A percentile compares a stretch with the other conserved stretches of the same genome.
Conservation (phyloP, 1,139 yeast genomes). For the Kurtzmaniella quercitrusa region DNA sequence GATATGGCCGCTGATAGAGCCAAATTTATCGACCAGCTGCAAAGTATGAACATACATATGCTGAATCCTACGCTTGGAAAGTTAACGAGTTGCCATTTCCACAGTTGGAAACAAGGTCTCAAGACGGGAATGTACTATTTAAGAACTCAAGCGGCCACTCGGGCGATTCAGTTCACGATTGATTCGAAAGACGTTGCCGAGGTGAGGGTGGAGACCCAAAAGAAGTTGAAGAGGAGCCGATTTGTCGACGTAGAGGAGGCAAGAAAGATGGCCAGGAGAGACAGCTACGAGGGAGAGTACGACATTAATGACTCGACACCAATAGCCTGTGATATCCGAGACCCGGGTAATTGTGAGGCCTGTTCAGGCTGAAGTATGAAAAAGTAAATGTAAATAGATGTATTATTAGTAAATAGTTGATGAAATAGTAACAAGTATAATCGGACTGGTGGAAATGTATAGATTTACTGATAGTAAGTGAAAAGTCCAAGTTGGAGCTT, state of each 20-base stretch:
- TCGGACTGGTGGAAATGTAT: too few species aligned
- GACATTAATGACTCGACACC: conserved; percentile 33
- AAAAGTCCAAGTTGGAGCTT: too few species aligned
- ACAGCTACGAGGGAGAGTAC: conserved; percentile 6
- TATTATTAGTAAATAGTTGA: neutral
- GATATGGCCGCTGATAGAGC: conserved; percentile 97
- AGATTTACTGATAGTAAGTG: too few species aligned
- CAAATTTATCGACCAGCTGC: conserved; percentile 92
- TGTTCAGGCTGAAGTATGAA: conserved; percentile 33
- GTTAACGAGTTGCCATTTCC: conserved; percentile 94
- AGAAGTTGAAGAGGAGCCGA: conserved; percentile 1
- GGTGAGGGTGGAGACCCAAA: conserved; percentile 11
- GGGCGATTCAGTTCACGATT: conserved; percentile 90
- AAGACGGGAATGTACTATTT: conserved; percentile 98
- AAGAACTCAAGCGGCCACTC: conserved; percentile 92
- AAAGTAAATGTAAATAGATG: neutral
- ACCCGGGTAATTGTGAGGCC: conserved; percentile 39
- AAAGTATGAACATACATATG: conserved; percentile 82
- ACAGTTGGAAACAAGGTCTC: conserved; percentile 95
- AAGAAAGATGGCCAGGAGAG: neutral
- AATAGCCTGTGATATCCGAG: conserved; percentile 33
- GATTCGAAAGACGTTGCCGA: conserved; percentile 35
- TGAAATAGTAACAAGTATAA: neutral
- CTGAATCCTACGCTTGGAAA: conserved; percentile 89
- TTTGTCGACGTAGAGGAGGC: conserved; percentile 3